phyloP scores from a whole-genome alignment of 169 alveolate species.

The Cryptosporidium canis region DNA sequence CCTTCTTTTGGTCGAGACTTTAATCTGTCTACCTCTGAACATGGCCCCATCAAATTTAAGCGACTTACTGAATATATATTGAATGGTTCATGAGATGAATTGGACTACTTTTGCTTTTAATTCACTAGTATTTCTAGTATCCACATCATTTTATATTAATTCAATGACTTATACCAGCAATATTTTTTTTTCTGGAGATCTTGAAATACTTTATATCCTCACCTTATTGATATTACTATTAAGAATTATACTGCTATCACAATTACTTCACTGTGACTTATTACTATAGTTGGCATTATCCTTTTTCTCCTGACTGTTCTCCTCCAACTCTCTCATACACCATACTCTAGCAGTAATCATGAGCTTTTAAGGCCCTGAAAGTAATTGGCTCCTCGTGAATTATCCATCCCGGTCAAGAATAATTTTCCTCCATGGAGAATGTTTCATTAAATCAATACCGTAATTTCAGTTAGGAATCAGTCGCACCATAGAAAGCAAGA shows the following conservation, averaged over 20 bases:
- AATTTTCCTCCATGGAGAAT: no score
- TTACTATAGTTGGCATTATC: neutral
- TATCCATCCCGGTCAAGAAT: no score
- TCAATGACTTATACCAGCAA: neutral
- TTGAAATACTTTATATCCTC: neutral
- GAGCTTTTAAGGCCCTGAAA: neutral
- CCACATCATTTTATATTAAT: neutral
- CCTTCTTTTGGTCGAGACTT: slow-evolving; percentile 36
- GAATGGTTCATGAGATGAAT: neutral
- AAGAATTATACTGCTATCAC: neutral
- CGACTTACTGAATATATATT: neutral
- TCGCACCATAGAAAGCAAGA: neutral
- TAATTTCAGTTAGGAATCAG: neutral
- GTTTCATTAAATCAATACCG: neutral
- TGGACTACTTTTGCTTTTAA: neutral
- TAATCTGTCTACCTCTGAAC: slow-evolving; percentile 71
- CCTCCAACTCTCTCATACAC: neutral
- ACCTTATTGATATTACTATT: neutral
- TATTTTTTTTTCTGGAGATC: neutral
- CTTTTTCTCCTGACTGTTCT: neutral
- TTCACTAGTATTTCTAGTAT: neutral
- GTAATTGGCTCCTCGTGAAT: neutral
- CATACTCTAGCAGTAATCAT: neutral
- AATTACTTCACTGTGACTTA: neutral
- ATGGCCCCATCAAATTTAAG: slow-evolving; percentile 56